These are phyloP conservation scores for Aspergillus sp. DNA, from an alignment of 2,329 filamentous ascomycete species.

Conservation along the genomic window DNA sequence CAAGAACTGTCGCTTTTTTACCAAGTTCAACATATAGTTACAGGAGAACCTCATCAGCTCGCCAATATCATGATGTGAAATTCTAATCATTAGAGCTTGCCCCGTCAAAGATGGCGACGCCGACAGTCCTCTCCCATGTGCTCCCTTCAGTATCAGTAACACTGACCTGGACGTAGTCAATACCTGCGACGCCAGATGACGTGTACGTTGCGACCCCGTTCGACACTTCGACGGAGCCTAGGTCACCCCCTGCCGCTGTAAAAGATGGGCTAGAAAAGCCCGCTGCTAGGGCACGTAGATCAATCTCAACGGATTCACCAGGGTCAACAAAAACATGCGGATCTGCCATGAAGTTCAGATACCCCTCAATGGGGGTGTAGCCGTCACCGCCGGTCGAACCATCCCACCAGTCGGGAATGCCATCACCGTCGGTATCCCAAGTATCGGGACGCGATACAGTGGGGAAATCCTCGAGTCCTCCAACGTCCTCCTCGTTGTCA, in stretches of 20 bases:
- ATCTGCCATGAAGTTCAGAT: constrained; percentile 11
- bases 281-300: neutral
- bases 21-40: no score
- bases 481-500: constrained; percentile 9
- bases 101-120: constrained; percentile 4
- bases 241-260: neutral
- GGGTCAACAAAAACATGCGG: constrained; percentile 6
- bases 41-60: no score
- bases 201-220: neutral
- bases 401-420: constrained; percentile 14
- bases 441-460: constrained; percentile 1
- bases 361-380: constrained; percentile 9
- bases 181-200: neutral
- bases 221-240: neutral
- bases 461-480: constrained; percentile 8
- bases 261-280: constrained; percentile 3
- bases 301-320: neutral
- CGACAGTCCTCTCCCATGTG: constrained; percentile 6
- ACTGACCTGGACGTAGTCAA: neutral
- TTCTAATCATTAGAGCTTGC: neutral
- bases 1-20: no score
- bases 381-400: constrained; percentile 6
- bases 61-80: no score
- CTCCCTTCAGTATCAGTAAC: constrained; percentile 5
- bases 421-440: constrained; percentile 10